Conservation (phyloP, 257 asterid species). For the Solanum okadae region DNA sequence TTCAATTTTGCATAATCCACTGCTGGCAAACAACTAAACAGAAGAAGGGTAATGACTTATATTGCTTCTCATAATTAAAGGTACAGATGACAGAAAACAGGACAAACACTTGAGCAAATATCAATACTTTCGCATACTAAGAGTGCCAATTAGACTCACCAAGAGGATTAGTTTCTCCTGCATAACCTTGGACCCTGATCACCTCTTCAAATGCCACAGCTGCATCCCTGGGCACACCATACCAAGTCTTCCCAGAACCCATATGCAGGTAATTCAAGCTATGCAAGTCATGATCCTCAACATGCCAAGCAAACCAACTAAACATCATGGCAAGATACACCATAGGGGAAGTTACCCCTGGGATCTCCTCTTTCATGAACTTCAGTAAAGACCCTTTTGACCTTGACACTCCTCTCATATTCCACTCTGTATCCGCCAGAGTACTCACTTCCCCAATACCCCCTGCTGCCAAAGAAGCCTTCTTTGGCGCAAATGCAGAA, state of each 20-base stretch:
- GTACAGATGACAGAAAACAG: background rate
- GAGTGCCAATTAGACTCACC: conserved; percentile 33
- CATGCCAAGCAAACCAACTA: conserved; percentile 99
- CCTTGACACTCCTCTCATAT: conserved; percentile 96
- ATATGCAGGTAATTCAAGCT: conserved; percentile 89
- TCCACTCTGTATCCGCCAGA: conserved; percentile 92
- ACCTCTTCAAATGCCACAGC: conserved; percentile 97
- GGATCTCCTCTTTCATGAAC: conserved; percentile 98
- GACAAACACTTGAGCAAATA: background rate
- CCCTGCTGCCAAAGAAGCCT: conserved; percentile 19
- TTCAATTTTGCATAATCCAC: background rate
- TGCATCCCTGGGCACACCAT: conserved; percentile 92
- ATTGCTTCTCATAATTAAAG: background rate
- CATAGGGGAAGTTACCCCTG: conserved; percentile 99
- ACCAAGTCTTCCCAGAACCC: conserved; percentile 97
- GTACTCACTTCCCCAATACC: conserved; percentile 25
- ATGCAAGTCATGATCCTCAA: conserved; percentile 98
- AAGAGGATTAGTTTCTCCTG: conserved; percentile 95
- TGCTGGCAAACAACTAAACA: background rate
- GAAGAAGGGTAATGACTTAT: background rate
- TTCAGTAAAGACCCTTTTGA: conserved; percentile 67
- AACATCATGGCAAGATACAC: conserved; percentile 97
- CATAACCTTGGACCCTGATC: conserved; percentile 85
- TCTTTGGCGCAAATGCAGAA: conserved; percentile 64
- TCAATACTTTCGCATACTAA: background rate